Percentiles rank a stretch among this genome's conserved stretches.
Evolutionary conservation across 495 filamentous ascomycete species (phyloP).

Genomic region (Neurospora sp.): DNA sequence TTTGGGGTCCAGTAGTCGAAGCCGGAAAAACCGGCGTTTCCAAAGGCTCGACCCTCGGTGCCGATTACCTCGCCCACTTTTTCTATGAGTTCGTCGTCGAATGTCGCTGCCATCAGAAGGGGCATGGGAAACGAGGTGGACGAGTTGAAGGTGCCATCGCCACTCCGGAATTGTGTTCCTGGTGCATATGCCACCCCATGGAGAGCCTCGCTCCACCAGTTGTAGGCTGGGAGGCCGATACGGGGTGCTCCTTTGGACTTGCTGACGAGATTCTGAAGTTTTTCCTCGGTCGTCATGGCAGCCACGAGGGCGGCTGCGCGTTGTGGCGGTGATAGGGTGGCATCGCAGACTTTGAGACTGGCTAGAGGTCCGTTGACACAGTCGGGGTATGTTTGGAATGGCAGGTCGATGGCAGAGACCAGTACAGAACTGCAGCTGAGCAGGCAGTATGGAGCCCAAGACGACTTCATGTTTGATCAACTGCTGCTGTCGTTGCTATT

Average conservation of each 20-base stretch:
- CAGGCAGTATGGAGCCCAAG: neutral
- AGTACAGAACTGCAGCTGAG: neutral
- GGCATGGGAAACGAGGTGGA: slow-evolving; percentile 39
- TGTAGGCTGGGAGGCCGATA: slow-evolving; percentile 34
- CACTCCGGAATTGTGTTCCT: slow-evolving; percentile 21
- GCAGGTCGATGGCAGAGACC: neutral
- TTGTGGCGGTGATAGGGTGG: slow-evolving; percentile 32
- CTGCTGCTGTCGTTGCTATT: neutral
- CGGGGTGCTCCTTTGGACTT: slow-evolving; percentile 26
- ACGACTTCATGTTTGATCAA: neutral
- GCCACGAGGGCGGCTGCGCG: slow-evolving; percentile 31
- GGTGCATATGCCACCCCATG: slow-evolving; percentile 33
- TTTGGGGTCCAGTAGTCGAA: slow-evolving; percentile 34
- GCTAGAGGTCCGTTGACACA: slow-evolving; percentile 25
- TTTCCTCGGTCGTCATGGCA: slow-evolving; percentile 33
- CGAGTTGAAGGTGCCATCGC: slow-evolving; percentile 21
- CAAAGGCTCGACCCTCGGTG: slow-evolving; percentile 57
- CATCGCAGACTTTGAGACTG: slow-evolving; percentile 37
- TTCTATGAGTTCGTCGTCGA: slow-evolving; percentile 36
- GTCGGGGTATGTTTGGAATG: slow-evolving; percentile 22
- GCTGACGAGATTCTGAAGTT: slow-evolving; percentile 31
- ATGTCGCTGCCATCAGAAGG: slow-evolving; percentile 33
- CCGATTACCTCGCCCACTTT: slow-evolving; percentile 34
- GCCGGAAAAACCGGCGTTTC: slow-evolving; percentile 47
- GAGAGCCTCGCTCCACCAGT: slow-evolving; percentile 44